Conservation (phyloP, 2,329 filamentous ascomycete species). For the Apiospora pterosperma region DNA sequence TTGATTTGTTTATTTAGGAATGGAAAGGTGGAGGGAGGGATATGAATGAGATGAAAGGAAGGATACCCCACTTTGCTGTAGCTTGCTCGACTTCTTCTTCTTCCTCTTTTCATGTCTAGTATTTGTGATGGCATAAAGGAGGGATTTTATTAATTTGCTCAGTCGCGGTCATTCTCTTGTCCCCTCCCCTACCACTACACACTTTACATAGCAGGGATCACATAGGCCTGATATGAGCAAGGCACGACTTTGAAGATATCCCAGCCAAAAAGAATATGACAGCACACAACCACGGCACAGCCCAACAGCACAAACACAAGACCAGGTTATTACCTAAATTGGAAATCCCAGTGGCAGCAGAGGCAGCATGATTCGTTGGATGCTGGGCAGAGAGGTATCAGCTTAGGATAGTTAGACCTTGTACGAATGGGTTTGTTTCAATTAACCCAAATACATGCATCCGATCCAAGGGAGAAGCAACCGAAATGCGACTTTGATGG, state of each 20-base stretch:
- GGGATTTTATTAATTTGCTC: constrained; percentile 12
- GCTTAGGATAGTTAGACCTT: constrained; percentile 6
- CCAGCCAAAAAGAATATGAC: neutral
- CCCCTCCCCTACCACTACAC: neutral
- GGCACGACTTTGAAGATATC: neutral
- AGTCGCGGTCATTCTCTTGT: neutral
- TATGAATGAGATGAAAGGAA: constrained; percentile 30
- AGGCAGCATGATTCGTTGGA: constrained; percentile 10
- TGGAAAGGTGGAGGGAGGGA: constrained; percentile 12
- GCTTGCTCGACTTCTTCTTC: constrained; percentile 11
- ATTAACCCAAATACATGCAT: too few relatives aligned
- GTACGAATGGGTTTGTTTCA: constrained; percentile 15
- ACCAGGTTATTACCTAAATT: constrained; percentile 12
- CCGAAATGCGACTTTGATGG: neutral
- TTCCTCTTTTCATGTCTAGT: constrained; percentile 20
- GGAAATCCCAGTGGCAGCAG: constrained; percentile 15
- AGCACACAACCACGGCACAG: neutral
- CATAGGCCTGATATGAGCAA: neutral
- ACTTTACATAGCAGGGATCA: neutral
- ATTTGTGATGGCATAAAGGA: constrained; percentile 24
- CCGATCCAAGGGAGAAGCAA: neutral
- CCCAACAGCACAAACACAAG: neutral
- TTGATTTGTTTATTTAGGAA: constrained; percentile 13
- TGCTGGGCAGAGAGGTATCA: constrained; percentile 10
- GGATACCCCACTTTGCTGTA: constrained; percentile 29